A percentile compares a stretch with the other conserved stretches of the same genome.
These are phyloP conservation scores for Calonectria pseudoturangicola DNA, from an alignment of 2,329 filamentous ascomycete species.

Conservation along the genomic window DNA sequence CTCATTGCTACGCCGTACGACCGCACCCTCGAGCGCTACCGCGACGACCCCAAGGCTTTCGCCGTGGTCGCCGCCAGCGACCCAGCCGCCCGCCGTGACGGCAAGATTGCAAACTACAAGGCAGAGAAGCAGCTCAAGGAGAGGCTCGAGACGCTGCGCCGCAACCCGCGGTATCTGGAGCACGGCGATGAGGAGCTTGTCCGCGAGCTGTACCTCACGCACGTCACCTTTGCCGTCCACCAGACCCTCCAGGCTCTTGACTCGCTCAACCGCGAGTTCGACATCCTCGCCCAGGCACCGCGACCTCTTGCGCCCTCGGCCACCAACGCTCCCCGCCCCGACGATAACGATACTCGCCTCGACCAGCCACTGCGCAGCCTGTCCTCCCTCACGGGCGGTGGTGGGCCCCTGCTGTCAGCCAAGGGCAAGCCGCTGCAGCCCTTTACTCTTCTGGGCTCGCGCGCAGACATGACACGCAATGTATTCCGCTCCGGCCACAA, in stretches of 20 bases:
- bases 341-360: conserved; percentile 80
- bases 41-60: conserved; percentile 83
- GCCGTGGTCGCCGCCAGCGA: conserved; percentile 78
- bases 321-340: conserved; percentile 64
- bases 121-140: conserved; percentile 90
- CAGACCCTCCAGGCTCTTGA: conserved; percentile 92
- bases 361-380: conserved; percentile 78
- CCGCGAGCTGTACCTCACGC: conserved; percentile 85
- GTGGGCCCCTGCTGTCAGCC: conserved; percentile 84
- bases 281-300: conserved; percentile 86
- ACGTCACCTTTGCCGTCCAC: conserved; percentile 83
- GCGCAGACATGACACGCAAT: conserved; percentile 83
- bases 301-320: conserved; percentile 68
- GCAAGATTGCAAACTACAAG: conserved; percentile 90
- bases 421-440: conserved; percentile 91
- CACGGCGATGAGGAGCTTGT: conserved; percentile 89
- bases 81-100: conserved; percentile 82
- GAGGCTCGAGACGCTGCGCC: conserved; percentile 79
- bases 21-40: conserved; percentile 83
- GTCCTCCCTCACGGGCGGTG: conserved; percentile 72
- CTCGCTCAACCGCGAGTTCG: conserved; percentile 86
- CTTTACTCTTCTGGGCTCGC: conserved; percentile 88
- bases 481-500: conserved; percentile 96
- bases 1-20: conserved; percentile 80
- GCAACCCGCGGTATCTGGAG: conserved; percentile 71